Percentiles rank a stretch among this genome's conserved stretches.
These are phyloP conservation scores for Mortierella sp. DNA, from an alignment of 371 early-diverging fungal species.

Conservation along the genomic window DNA sequence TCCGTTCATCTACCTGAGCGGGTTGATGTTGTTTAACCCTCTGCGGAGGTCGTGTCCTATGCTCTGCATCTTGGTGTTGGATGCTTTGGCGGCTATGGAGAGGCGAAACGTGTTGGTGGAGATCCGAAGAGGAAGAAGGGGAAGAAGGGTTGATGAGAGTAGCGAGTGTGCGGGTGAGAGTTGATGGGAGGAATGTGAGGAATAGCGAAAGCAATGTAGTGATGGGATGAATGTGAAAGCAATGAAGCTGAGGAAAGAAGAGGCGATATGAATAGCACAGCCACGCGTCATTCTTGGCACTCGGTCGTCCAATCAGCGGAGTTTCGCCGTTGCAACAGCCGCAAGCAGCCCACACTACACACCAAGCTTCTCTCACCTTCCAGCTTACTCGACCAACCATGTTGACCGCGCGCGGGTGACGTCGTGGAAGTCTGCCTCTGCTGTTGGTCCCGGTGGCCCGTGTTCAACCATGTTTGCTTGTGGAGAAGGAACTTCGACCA, in stretches of 20 bases:
- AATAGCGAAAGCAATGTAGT: background rate
- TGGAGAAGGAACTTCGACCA: no score
- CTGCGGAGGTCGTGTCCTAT: slow-evolving; percentile 51
- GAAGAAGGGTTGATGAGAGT: background rate
- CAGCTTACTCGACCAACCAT: no score
- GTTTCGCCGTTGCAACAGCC: no score
- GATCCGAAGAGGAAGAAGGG: background rate
- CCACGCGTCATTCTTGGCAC: no score
- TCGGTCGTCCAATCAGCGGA: no score
- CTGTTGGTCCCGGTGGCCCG: no score
- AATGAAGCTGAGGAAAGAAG: background rate
- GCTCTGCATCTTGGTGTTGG: slow-evolving; percentile 33
- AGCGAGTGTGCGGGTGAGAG: background rate
- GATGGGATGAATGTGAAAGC: background rate
- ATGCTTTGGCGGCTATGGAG: background rate
- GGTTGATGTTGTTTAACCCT: slow-evolving; percentile 47
- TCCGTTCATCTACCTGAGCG: slow-evolving; percentile 30
- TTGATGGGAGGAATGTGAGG: background rate
- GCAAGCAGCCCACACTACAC: no score
- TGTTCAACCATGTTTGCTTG: no score
- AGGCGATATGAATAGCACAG: no score
- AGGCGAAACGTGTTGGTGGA: slow-evolving; percentile 16
- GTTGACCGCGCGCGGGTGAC: no score
- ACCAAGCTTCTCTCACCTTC: no score
- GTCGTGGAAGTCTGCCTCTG: no score